Evolutionary conservation across 495 filamentous ascomycete genomes (phyloP).

Genomic region (Bathelium albidoporum): DNA sequence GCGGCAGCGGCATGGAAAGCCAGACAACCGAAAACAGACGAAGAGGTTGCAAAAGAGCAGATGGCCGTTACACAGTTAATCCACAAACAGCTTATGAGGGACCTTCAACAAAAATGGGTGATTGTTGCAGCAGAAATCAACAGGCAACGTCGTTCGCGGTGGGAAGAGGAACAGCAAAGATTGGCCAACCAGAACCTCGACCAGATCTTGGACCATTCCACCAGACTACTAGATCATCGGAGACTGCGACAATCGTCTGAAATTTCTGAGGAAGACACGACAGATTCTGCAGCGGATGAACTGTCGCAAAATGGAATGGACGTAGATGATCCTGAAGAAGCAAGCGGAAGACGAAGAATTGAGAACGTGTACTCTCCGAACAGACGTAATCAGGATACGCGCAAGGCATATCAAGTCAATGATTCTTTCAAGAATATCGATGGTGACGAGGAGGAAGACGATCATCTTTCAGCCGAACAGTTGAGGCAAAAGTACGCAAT

Average conservation of each 20-base stretch:
- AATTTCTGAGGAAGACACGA: slow-evolving; percentile 15
- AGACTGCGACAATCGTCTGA: slow-evolving; percentile 24
- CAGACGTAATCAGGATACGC: background rate
- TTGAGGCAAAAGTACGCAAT: background rate
- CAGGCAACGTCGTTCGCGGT: slow-evolving; percentile 55
- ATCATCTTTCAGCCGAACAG: background rate
- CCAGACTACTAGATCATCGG: slow-evolving; percentile 45
- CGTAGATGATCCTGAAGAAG: slow-evolving; percentile 10
- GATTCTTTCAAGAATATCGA: background rate
- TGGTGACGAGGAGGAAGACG: background rate
- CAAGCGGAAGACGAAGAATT: background rate
- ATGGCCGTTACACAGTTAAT: slow-evolving; percentile 22
- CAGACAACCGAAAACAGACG: slow-evolving; percentile 57
- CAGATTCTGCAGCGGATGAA: slow-evolving; percentile 33
- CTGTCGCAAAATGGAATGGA: slow-evolving; percentile 25
- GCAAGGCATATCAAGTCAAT: no score
- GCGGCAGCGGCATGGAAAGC: slow-evolving; percentile 47
- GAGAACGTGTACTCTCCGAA: background rate
- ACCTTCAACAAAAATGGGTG: slow-evolving; percentile 67
- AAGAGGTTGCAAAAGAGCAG: slow-evolving; percentile 55
- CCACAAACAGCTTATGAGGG: slow-evolving; percentile 61
- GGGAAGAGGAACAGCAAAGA: slow-evolving; percentile 77
- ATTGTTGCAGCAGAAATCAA: slow-evolving; percentile 67
- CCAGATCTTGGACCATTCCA: slow-evolving; percentile 65
- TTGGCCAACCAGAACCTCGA: slow-evolving; percentile 73